Percentiles rank a stretch among this genome's conserved stretches.
Evolutionary conservation across 2,329 filamentous ascomycete species (phyloP).

Genomic region (Botrytis squamosa): DNA sequence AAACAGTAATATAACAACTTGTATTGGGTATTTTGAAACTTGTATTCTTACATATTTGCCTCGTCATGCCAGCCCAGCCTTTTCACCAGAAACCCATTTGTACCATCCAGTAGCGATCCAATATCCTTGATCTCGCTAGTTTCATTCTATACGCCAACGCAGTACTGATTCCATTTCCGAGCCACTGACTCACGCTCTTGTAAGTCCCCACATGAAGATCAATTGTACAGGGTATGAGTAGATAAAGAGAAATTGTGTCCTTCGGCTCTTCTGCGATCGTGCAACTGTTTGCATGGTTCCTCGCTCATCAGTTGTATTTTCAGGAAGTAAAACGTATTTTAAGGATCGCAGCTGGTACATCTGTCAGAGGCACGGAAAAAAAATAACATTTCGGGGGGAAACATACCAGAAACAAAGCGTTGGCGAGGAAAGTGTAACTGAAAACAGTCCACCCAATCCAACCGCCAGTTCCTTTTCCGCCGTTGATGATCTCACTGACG

Average conservation of each 20-base stretch:
- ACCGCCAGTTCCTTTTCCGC: slow-evolving; percentile 77
- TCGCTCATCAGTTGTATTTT: slow-evolving; percentile 65
- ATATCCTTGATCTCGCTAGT: not conserved
- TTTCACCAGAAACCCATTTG: not conserved
- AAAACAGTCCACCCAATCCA: slow-evolving; percentile 90
- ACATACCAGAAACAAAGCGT: slow-evolving; percentile 89
- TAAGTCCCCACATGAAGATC: slow-evolving; percentile 87
- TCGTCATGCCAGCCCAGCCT: not conserved
- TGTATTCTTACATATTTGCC: slow-evolving; percentile 9
- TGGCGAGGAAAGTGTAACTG: slow-evolving; percentile 86
- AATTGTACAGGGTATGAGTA: slow-evolving; percentile 95
- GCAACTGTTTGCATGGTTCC: slow-evolving; percentile 68
- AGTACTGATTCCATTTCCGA: slow-evolving; percentile 5
- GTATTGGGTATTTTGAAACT: slow-evolving; percentile 15
- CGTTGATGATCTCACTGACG: slow-evolving; percentile 73
- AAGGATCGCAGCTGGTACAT: slow-evolving; percentile 77
- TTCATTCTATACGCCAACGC: slow-evolving; percentile 8
- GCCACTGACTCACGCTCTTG: slow-evolving; percentile 27
- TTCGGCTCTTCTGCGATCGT: slow-evolving; percentile 78
- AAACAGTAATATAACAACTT: not conserved
- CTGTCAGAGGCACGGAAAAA: not conserved
- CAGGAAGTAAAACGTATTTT: slow-evolving; percentile 92
- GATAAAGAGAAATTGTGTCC: slow-evolving; percentile 88
- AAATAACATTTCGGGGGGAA: not conserved
- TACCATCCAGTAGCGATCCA: slow-evolving; percentile 2